Conservation (phyloP, 345 rosid genomes). For the Draba incana region DNA sequence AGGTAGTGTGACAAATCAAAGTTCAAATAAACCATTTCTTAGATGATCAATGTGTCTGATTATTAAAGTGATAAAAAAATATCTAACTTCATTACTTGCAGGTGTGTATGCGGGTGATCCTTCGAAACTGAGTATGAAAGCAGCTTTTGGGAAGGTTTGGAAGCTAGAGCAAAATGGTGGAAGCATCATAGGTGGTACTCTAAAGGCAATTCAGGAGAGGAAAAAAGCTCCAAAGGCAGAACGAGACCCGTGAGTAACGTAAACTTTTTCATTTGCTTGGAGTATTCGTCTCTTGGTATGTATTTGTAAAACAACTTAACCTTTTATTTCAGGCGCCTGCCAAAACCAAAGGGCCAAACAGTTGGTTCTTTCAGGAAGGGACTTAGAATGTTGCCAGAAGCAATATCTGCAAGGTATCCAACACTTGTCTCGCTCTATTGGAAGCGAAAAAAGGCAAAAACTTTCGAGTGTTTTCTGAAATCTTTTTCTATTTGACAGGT, state of each 20-base stretch:
- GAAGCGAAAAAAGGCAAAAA: conserved; percentile 3
- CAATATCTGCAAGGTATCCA: conserved; percentile 71
- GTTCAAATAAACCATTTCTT: conserved; percentile 1
- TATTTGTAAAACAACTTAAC: conserved; percentile 18
- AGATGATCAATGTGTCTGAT: background rate
- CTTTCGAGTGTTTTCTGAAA: background rate
- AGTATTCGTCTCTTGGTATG: conserved; percentile 7
- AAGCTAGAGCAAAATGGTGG: conserved; percentile 88
- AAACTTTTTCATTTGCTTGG: conserved; percentile 30
- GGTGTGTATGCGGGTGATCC: conserved; percentile 99
- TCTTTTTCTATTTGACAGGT: conserved; percentile 50
- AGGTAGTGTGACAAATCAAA: conserved; percentile 46
- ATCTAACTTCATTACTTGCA: conserved; percentile 23
- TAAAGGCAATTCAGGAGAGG: conserved; percentile 79
- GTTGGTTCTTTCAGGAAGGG: conserved; percentile 95
- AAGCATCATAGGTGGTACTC: conserved; percentile 81
- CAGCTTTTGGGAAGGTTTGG: conserved; percentile 98
- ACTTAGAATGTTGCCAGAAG: conserved; percentile 83
- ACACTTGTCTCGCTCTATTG: conserved; percentile 6
- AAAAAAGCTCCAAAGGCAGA: conserved; percentile 63
- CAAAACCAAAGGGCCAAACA: conserved; percentile 93
- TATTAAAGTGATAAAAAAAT: too few species aligned
- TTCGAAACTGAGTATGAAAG: conserved; percentile 87
- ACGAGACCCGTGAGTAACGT: conserved; percentile 72
- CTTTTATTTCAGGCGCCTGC: conserved; percentile 61